Base-by-base conservation (phyloP, 129 eudicot genomes). In the Smallanthus sonchifolius region DNA sequence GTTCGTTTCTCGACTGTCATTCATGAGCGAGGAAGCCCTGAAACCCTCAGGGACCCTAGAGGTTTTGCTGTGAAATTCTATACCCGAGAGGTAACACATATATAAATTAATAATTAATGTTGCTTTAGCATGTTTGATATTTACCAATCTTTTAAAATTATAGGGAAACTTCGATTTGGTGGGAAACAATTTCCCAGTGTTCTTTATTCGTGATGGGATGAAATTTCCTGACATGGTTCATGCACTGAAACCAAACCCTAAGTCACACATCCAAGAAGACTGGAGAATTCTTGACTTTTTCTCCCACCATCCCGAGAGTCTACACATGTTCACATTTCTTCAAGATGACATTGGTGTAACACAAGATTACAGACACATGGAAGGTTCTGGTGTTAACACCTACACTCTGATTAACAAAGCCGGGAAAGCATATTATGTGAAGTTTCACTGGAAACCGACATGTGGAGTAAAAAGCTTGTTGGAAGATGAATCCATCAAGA, bases 11-110 rank as follows among this genome's bases (percentile, higher is more conserved):
- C 96, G 30, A 90, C 96, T 15, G 96, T 90, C 20, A 87, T 90
- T 74, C 96, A 90, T 51, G 96, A 90, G 64, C 94, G 94, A 62
- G 96, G 94, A 47, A 87, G 94, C 75, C 96, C 96, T 34, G 94
- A 90, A 80, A 87, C 96, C 70, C 75, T 90, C 66, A 82, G 96
- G 43, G 96, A 90, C 73, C 96, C 96, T 52, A 72, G 94, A 67
- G 96, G 96, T 16, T 90, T 90, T 65, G 96, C 96, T 24, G 89
- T 90, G 30, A 90, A 90, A 78, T 90, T 90, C 69, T 90, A 90
- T 75, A 90, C 96, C 64, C 78, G 96, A 77, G 96, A 90, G 96
- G 96, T 90, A 16, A 7, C 10, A 3, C 57, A 48, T 45, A 32
- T 7, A 67, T 48, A 67, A 28, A 13, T 30, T 14, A 32, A 30